Evolutionary conservation across 768 basidiomycete species (phyloP).

Genomic region (Boletus rex-veris): DNA sequence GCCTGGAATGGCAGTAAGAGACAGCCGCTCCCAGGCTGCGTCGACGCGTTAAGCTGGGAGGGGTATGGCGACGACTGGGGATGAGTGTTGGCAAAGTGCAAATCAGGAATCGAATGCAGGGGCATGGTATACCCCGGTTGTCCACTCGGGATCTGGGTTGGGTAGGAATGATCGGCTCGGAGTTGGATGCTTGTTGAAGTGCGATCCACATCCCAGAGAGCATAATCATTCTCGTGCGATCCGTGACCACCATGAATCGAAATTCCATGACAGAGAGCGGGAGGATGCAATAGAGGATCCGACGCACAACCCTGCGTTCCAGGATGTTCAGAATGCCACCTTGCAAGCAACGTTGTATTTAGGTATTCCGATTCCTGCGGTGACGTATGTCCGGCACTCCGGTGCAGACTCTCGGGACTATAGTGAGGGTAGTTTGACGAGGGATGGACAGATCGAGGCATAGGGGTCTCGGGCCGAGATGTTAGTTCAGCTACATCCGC

Average conservation of each 20-base stretch:
- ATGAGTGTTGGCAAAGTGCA: slow-evolving; percentile 3
- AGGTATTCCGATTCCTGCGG: background rate
- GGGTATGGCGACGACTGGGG: background rate
- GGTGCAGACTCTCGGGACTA: background rate
- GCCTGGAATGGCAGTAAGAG: background rate
- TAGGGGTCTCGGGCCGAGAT: background rate
- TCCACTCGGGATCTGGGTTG: background rate
- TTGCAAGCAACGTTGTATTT: background rate
- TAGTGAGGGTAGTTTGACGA: background rate
- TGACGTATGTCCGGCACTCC: background rate
- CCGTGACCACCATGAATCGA: background rate
- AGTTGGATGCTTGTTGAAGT: background rate
- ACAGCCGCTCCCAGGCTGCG: background rate
- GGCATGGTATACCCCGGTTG: background rate
- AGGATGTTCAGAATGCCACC: background rate
- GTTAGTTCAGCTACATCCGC: background rate
- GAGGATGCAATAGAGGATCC: background rate
- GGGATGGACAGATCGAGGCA: background rate
- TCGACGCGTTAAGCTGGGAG: background rate
- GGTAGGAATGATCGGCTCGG: background rate
- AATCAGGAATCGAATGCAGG: background rate
- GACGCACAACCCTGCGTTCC: background rate
- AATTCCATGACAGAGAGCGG: background rate
- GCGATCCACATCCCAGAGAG: background rate
- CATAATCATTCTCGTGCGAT: background rate